These are phyloP conservation scores for Geosmithia morbida DNA, from an alignment of 2,329 filamentous ascomycete species.

Conservation along the genomic window DNA sequence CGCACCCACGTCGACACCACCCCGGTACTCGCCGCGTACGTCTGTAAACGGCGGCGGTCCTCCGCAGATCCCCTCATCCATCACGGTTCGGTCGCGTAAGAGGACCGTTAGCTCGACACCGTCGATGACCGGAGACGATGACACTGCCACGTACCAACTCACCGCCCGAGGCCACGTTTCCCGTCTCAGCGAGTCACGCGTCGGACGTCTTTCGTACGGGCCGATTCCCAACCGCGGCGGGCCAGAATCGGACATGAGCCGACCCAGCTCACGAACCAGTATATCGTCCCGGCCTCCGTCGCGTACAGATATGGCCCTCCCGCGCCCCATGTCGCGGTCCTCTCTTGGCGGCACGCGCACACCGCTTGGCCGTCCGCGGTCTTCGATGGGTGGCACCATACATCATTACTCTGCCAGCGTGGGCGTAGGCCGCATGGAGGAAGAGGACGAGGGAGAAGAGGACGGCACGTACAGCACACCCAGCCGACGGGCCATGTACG, in stretches of 20 bases:
- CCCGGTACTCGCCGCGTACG: constrained; percentile 60
- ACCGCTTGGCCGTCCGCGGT: constrained; percentile 54
- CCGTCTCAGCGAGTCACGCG: constrained; percentile 45
- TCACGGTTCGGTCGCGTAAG: constrained; percentile 56
- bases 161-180: constrained; percentile 32
- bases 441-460: constrained; percentile 24
- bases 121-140: constrained; percentile 34
- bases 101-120: constrained; percentile 46
- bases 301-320: constrained; percentile 35
- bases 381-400: constrained; percentile 52
- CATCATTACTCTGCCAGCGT: constrained; percentile 45
- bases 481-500: constrained; percentile 39
- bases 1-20: constrained; percentile 63
- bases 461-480: constrained; percentile 29
- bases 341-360: constrained; percentile 48
- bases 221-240: constrained; percentile 39
- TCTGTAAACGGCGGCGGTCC: constrained; percentile 20
- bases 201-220: constrained; percentile 49
- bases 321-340: constrained; percentile 50
- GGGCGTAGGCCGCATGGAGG: constrained; percentile 40
- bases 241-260: constrained; percentile 29
- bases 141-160: constrained; percentile 28
- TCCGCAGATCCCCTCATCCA: constrained; percentile 31
- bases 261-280: constrained; percentile 63
- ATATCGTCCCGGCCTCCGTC: constrained; percentile 39